Evolutionary conservation across 108 stramenopile species (phyloP), one percentile per base, ranked within the genome.

Genomic region (Cyclostephanos tholiformis): DNA sequence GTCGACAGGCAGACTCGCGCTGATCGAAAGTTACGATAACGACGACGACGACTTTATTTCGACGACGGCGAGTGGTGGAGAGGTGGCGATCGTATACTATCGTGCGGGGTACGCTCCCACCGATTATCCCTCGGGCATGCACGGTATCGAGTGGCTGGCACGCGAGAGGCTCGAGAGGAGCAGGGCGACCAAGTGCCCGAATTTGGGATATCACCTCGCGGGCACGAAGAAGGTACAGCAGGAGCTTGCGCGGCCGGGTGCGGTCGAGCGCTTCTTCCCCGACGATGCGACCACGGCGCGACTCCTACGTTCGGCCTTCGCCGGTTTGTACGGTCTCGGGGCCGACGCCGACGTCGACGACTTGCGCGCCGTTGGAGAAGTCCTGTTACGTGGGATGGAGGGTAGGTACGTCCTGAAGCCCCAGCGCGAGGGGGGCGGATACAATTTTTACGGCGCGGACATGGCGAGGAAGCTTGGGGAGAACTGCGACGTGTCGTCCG

Each of bases 171-270:
- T 99, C 60, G 98, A 99, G 71, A 51, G 74, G 20, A 87, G 95
- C 12, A 63, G 76, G 17, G 97, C 97, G 10, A 89, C 96, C 66
- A 98, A 98, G 75, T 97, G 95, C 81, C 99, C 99, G 11, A 85
- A 69, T 32, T 64, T 98, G 48, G 95, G 88, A 19, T 98, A 97
- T 78, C 99, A 99, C 62, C 80, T 99, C 72, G 95, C 95, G 6
- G 99, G 99, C 46, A 95, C 97, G 29, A 99, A 99, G 75, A 98
- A 98, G 74, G 97, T 99, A 27, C 99, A 99, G 79, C 97, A 98
- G 76, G 97, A 90, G 57, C 72, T 99, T 64, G 96, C 96, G 32
- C 74, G 84, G 25, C 88, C 86, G 36, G 93, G 91, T 11, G 92
- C 81, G 12, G 72, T 99, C 56, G 97, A 97, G 70, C 72, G 85